Percentiles rank a stretch among this genome's conserved stretches.
These are phyloP conservation scores for Cyclaneusma minus DNA, from an alignment of 2,329 filamentous ascomycete species.

Conservation along the genomic window DNA sequence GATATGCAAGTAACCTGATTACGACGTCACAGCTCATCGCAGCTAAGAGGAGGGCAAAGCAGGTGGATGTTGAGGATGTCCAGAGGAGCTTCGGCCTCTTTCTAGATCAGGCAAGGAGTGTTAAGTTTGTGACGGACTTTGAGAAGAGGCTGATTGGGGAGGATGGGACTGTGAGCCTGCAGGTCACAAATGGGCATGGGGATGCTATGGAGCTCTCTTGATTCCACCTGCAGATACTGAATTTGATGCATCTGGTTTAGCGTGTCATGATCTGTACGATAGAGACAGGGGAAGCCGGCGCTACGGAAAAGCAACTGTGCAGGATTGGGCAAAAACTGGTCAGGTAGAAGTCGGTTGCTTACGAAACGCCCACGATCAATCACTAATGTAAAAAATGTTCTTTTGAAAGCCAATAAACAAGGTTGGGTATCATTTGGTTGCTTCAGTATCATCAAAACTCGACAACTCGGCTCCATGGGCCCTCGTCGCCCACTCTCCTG, in stretches of 20 bases:
- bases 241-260: too few relatives aligned
- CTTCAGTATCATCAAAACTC: slow-evolving; percentile 22
- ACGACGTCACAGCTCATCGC: slow-evolving; percentile 80
- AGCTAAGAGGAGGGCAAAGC: slow-evolving; percentile 71
- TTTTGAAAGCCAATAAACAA: too few relatives aligned
- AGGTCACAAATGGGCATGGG: slow-evolving; percentile 36
- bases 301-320: too few relatives aligned
- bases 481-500: slow-evolving; percentile 36
- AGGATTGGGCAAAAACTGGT: too few relatives aligned
- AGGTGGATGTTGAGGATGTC: slow-evolving; percentile 76
- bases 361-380: too few relatives aligned
- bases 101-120: slow-evolving; percentile 76
- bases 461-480: slow-evolving; percentile 19
- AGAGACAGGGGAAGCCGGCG: too few relatives aligned
- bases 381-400: too few relatives aligned
- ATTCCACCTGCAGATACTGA: too few relatives aligned
- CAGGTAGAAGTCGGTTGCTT: too few relatives aligned
- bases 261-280: too few relatives aligned
- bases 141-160: slow-evolving; percentile 90
- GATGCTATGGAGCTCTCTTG: slow-evolving; percentile 48
- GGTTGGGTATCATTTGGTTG: too few relatives aligned
- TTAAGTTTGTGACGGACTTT: slow-evolving; percentile 78
- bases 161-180: slow-evolving; percentile 63
- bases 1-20: slow-evolving; percentile 97
- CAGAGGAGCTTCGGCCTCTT: slow-evolving; percentile 89